Evolutionary conservation across 352 stramenopile genomes (phyloP).

Genomic region (Aphanomyces invadans): DNA sequence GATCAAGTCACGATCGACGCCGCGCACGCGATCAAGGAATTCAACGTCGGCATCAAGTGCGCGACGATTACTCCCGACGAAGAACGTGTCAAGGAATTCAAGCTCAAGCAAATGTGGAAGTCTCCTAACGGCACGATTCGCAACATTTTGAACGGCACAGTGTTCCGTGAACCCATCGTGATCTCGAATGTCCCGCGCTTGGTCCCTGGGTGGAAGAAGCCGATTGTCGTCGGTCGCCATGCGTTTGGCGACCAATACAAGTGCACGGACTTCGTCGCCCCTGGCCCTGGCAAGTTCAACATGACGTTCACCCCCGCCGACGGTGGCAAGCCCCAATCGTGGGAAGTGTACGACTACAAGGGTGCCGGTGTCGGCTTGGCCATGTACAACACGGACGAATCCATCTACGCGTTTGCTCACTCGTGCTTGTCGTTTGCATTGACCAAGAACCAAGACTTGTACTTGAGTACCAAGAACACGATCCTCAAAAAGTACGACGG

Average conservation of each 20-base stretch:
- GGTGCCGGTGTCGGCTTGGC: constrained; percentile 68
- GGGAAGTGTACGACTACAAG: constrained; percentile 83
- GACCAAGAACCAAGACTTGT: constrained; percentile 61
- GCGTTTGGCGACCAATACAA: constrained; percentile 88
- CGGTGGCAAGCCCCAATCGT: constrained; percentile 39
- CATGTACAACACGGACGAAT: constrained; percentile 88
- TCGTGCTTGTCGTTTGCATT: constrained; percentile 63
- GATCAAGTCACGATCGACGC: constrained; percentile 77
- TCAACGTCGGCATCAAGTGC: constrained; percentile 84
- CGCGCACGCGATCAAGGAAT: constrained; percentile 62
- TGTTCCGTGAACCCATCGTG: constrained; percentile 86
- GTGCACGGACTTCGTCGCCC: constrained; percentile 71
- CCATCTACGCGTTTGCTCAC: constrained; percentile 54
- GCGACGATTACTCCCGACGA: constrained; percentile 86
- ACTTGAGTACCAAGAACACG: constrained; percentile 88
- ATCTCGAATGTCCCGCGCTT: constrained; percentile 80
- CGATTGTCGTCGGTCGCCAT: constrained; percentile 81
- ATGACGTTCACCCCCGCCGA: constrained; percentile 64
- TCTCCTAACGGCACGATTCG: constrained; percentile 81
- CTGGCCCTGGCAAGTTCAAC: constrained; percentile 62
- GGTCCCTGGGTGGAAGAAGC: constrained; percentile 80
- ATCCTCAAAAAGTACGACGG: constrained; percentile 86
- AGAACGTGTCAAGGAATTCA: constrained; percentile 70
- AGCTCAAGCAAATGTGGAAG: constrained; percentile 80
- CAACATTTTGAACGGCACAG: constrained; percentile 77